Percentiles rank a stretch among this genome's conserved stretches.
These are phyloP conservation scores for Teratosphaeria gauchensis DNA, from an alignment of 2,329 filamentous ascomycete genomes.

Conservation along the genomic window DNA sequence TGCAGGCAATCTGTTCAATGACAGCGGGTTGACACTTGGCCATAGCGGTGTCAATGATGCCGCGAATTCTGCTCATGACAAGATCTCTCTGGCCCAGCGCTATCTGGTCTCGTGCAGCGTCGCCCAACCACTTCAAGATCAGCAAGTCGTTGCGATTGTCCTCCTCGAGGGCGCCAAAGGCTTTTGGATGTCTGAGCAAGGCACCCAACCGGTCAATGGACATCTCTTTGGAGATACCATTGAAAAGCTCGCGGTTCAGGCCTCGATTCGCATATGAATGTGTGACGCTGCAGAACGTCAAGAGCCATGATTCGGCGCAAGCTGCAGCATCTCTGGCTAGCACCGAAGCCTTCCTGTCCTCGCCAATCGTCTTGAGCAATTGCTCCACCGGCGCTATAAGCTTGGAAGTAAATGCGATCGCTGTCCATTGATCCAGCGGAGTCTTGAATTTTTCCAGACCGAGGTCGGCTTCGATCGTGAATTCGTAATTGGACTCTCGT, in stretches of 20 bases:
- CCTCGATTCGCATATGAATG: not conserved
- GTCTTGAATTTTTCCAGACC: too few relatives aligned
- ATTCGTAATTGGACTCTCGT: too few relatives aligned
- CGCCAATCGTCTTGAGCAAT: not conserved
- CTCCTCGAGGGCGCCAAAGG: not conserved
- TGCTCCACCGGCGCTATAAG: not conserved
- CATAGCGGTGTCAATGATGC: not conserved
- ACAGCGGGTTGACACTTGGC: not conserved
- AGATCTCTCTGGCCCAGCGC: not conserved
- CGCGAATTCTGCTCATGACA: not conserved
- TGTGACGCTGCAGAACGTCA: constrained; percentile 21
- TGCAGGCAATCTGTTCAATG: not conserved
- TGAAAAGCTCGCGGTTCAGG: not conserved
- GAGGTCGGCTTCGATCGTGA: too few relatives aligned
- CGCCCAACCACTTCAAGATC: not conserved
- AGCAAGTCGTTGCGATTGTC: not conserved
- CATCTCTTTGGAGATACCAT: not conserved
- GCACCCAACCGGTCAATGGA: not conserved
- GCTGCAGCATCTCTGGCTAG: not conserved
- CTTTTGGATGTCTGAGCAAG: not conserved
- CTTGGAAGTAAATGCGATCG: not conserved
- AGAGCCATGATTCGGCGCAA: not conserved
- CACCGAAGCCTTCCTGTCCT: not conserved
- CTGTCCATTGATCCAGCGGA: too few relatives aligned
- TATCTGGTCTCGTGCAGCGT: not conserved